Evolutionary conservation across 169 alveolate genomes (phyloP).

Genomic region (Cyclospora cayetanensis): DNA sequence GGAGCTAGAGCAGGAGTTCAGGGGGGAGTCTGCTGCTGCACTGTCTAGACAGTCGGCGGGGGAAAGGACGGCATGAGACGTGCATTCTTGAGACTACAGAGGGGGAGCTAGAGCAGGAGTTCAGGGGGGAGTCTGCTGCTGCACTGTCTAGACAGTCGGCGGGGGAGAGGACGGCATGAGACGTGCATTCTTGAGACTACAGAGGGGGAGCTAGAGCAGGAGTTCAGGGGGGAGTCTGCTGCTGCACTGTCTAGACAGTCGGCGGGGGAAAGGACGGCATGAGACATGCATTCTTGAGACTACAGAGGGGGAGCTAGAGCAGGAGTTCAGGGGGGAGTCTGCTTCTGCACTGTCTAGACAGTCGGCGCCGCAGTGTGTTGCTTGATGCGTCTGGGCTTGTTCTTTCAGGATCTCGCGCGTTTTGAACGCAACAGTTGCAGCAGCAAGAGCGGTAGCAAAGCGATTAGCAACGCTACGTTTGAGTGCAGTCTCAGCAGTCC

Average conservation of each 20-base stretch:
- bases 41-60: no score
- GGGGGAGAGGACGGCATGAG: no score
- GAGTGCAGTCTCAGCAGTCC: background rate
- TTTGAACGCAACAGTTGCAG: constrained; percentile 15
- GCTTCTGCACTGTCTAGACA: no score
- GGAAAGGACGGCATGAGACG: no score
- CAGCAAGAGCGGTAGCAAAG: constrained; percentile 18
- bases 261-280: no score
- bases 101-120: background rate
- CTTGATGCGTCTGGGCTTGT: background rate
- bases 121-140: background rate
- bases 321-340: background rate
- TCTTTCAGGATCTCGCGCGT: background rate
- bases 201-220: no score
- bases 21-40: background rate
- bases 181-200: no score
- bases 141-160: no score
- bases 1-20: background rate
- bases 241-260: no score
- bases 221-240: background rate
- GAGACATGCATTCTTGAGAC: no score
- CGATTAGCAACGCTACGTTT: background rate
- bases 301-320: no score
- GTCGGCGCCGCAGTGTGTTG: background rate
- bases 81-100: no score